Evolutionary conservation across 345 rosid genomes (phyloP).

Genomic region (Corchorus olitorius): DNA sequence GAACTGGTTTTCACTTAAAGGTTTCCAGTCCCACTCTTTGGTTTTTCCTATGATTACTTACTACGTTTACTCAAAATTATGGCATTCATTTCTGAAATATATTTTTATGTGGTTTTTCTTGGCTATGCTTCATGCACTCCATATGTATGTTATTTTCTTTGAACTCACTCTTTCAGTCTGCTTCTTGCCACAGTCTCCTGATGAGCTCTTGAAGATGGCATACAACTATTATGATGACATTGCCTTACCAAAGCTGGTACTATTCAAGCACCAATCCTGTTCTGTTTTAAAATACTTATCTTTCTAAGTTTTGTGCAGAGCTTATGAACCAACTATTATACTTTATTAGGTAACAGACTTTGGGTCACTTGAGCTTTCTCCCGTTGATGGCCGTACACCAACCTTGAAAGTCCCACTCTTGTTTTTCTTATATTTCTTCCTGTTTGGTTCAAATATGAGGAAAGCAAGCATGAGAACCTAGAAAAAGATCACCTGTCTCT

Average conservation of each 20-base stretch:
- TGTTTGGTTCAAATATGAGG: not conserved
- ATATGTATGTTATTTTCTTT: not conserved
- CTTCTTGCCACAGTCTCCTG: constrained; percentile 44
- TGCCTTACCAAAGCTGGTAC: constrained; percentile 75
- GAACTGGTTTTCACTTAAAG: constrained; percentile 65
- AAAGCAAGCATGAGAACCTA: not conserved
- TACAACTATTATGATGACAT: constrained; percentile 56
- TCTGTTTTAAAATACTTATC: not conserved
- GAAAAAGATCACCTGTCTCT: not conserved
- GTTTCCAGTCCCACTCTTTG: constrained; percentile 26
- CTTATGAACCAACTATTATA: constrained; percentile 21
- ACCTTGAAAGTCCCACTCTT: too few relatives aligned
- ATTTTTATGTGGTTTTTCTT: not conserved
- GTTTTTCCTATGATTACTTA: constrained; percentile 9
- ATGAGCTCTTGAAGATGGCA: constrained; percentile 60
- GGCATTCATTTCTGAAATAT: constrained; percentile 5
- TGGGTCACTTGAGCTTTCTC: constrained; percentile 71
- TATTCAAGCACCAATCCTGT: constrained; percentile 4
- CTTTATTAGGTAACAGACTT: constrained; percentile 62
- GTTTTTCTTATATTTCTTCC: constrained; percentile 7
- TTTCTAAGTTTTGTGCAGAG: constrained; percentile 5
- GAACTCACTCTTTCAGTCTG: constrained; percentile 20
- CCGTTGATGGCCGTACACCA: constrained; percentile 70
- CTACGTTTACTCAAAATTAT: not conserved
- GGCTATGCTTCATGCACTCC: not conserved